A percentile compares a stretch with the other conserved stretches of the same genome.
Evolutionary conservation across 495 filamentous ascomycete genomes (phyloP).

Genomic region (Neurospora tetraspora): DNA sequence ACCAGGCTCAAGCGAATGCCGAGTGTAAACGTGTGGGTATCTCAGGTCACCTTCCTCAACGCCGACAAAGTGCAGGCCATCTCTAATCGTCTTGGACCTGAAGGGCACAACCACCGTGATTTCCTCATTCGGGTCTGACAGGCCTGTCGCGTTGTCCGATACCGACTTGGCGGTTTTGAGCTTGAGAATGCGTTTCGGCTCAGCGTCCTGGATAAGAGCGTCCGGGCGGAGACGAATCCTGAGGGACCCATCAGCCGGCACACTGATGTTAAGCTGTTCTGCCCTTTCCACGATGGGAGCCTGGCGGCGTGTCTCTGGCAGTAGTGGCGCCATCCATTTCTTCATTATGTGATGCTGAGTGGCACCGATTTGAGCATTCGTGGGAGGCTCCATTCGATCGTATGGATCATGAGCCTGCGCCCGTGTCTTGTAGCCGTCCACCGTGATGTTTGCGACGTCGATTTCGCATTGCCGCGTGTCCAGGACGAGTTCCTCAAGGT

Average conservation of each 20-base stretch:
- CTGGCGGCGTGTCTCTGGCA: conserved; percentile 42
- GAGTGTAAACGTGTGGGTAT: conserved; percentile 88
- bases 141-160: conserved; percentile 16
- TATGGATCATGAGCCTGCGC: conserved; percentile 69
- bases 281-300: conserved; percentile 30
- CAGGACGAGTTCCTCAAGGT: conserved; percentile 60
- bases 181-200: conserved; percentile 22
- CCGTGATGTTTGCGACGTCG: conserved; percentile 47
- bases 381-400: conserved; percentile 52
- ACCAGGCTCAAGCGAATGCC: conserved; percentile 66
- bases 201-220: conserved; percentile 18
- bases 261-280: conserved; percentile 24
- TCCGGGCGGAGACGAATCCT: conserved; percentile 28
- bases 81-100: conserved; percentile 56
- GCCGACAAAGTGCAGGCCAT: conserved; percentile 87
- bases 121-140: conserved; percentile 19
- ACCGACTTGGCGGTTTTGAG: conserved; percentile 24
- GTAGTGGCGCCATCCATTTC: conserved; percentile 51
- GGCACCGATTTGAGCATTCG: conserved; percentile 40
- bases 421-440: conserved; percentile 56
- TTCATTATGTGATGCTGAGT: conserved; percentile 71
- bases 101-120: conserved; percentile 60
- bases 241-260: conserved; percentile 34
- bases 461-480: conserved; percentile 82
- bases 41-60: conserved; percentile 63